phyloP scores from a whole-genome alignment of 1,139 yeast genomes.

The Kodamaea plutei region DNA sequence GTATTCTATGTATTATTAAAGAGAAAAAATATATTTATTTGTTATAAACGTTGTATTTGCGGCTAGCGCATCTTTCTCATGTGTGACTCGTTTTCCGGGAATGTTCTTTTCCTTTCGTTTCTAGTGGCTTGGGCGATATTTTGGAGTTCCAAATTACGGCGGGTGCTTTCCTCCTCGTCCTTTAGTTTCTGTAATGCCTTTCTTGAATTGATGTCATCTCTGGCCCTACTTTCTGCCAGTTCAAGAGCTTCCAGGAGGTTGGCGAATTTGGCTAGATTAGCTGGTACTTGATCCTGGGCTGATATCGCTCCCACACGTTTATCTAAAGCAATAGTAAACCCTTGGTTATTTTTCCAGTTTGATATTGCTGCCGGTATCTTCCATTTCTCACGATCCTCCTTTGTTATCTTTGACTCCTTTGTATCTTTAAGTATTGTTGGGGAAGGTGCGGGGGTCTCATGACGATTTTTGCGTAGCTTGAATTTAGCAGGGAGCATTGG shows the following conservation, averaged over 20 bases:
- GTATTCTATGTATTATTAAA: constrained; percentile 9
- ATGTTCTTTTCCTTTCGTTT: constrained; percentile 19
- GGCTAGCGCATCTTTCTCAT: not conserved
- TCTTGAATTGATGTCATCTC: constrained; percentile 63
- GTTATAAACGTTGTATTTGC: not conserved
- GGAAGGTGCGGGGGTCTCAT: constrained; percentile 60
- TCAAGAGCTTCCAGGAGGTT: constrained; percentile 69
- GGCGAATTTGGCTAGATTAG: constrained; percentile 59
- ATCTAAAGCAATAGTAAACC: constrained; percentile 79
- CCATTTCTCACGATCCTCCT: constrained; percentile 81
- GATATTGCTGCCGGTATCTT: constrained; percentile 88
- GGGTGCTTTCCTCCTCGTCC: constrained; percentile 51
- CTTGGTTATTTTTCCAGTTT: constrained; percentile 94
- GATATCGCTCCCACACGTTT: constrained; percentile 65
- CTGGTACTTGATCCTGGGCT: constrained; percentile 22
- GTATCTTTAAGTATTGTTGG: constrained; percentile 42
- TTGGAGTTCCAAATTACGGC: constrained; percentile 48
- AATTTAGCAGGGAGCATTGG: constrained; percentile 85
- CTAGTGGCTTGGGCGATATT: constrained; percentile 59
- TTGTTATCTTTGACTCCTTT: constrained; percentile 46
- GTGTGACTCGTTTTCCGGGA: too few relatives aligned
- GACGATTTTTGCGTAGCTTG: constrained; percentile 71
- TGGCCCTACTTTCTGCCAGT: constrained; percentile 67
- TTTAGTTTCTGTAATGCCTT: constrained; percentile 52
- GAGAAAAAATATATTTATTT: too few relatives aligned